Conservation (phyloP, 192 early-diverging fungal genomes). For the Geosiphon pyriformis region DNA sequence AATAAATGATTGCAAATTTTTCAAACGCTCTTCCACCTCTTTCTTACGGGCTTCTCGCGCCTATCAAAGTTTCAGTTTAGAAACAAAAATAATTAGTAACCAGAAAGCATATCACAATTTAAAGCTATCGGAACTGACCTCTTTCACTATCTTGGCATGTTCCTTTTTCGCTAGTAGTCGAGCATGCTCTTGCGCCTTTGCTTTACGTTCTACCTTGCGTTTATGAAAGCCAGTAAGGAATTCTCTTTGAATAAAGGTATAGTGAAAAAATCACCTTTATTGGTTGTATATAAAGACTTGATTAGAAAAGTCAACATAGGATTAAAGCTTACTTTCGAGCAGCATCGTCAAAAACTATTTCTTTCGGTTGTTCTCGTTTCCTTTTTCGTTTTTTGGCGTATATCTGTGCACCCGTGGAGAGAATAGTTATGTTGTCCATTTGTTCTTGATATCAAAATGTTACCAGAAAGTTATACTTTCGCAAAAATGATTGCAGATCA, state of each 20-base stretch:
- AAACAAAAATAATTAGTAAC: not conserved
- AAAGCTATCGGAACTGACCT: not conserved
- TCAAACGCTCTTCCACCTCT: not conserved
- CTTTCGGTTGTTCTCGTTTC: not conserved
- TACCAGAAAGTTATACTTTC: too few species aligned
- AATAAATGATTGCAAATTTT: slow-evolving; percentile 5
- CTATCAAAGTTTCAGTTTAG: too few species aligned
- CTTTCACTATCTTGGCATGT: slow-evolving; percentile 49
- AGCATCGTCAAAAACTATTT: not conserved
- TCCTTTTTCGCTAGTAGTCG: slow-evolving; percentile 46
- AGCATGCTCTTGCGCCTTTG: slow-evolving; percentile 46
- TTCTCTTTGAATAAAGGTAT: slow-evolving; percentile 33
- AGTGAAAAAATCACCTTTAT: too few species aligned
- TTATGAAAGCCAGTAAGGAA: slow-evolving; percentile 77
- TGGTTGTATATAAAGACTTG: too few species aligned
- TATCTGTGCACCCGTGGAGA: too few species aligned
- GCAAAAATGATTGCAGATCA: too few species aligned
- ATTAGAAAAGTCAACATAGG: not conserved
- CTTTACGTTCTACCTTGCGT: slow-evolving; percentile 65
- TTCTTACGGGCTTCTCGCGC: not conserved
- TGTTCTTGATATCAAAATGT: too few species aligned
- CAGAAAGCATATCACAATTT: not conserved
- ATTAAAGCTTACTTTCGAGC: slow-evolving; percentile 1
- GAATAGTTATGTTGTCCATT: too few species aligned
- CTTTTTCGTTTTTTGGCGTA: not conserved